Conservation (phyloP, 106 monocot species). For the Dendrobium nobile region DNA sequence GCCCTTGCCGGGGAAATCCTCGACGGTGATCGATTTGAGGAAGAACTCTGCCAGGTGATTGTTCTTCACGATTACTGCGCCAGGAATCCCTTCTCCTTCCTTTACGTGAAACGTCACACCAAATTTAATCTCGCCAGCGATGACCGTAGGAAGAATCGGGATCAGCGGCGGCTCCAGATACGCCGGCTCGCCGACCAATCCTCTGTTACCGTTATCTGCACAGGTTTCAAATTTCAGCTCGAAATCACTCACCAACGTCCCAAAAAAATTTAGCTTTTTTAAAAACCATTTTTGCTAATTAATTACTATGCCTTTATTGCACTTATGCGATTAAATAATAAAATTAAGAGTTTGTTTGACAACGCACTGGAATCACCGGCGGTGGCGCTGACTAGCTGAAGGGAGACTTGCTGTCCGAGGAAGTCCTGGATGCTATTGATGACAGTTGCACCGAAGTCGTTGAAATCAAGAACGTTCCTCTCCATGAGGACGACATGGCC, state of each 20-base stretch:
- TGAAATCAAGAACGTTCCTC: conserved; percentile 29
- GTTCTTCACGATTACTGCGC: too few species aligned
- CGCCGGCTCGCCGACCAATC: too few species aligned
- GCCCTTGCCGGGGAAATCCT: neutral
- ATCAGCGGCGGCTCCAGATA: too few species aligned
- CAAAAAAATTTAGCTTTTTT: neutral
- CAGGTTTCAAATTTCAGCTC: neutral
- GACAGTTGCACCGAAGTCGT: conserved; percentile 23
- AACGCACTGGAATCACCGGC: conserved; percentile 13
- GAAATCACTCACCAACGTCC: conserved; percentile 13
- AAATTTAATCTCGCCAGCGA: too few species aligned
- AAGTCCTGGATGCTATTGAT: conserved; percentile 27
- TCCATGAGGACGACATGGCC: conserved; percentile 36
- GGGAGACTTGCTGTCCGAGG: conserved; percentile 27
- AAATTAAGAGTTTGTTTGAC: neutral
- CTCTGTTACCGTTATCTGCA: too few species aligned
- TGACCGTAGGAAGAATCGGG: too few species aligned
- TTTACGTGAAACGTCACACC: too few species aligned
- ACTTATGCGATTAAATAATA: neutral
- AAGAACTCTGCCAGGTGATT: neutral
- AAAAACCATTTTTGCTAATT: too few species aligned
- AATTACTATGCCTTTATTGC: too few species aligned
- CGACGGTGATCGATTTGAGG: neutral
- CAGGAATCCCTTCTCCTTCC: too few species aligned
- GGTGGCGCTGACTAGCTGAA: conserved; percentile 21